Percentiles rank a stretch among this genome's conserved stretches.
phyloP scores from a whole-genome alignment of 2,329 filamentous ascomycete genomes.

The Pseudocercospora ulei region DNA sequence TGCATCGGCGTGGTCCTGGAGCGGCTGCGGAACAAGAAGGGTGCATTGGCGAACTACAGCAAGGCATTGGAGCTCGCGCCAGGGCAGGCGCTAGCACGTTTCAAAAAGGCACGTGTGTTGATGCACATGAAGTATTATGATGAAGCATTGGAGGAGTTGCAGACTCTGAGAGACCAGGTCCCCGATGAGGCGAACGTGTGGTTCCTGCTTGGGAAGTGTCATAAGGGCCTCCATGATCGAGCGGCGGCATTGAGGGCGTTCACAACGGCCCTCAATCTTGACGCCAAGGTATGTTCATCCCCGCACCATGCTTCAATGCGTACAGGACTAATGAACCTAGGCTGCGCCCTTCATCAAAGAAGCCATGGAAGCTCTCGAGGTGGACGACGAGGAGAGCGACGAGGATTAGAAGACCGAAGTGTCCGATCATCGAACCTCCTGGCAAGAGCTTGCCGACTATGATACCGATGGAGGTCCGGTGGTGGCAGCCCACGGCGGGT shows the following conservation, averaged over 20 bases:
- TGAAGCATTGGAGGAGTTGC: slow-evolving; percentile 68
- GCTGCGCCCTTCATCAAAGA: slow-evolving; percentile 91
- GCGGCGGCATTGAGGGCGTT: slow-evolving; percentile 82
- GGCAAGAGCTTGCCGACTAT: too few relatives aligned
- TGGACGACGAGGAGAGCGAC: slow-evolving; percentile 28
- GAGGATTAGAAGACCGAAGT: slow-evolving; percentile 20
- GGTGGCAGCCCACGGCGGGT: too few relatives aligned
- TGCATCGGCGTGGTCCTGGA: slow-evolving; percentile 82
- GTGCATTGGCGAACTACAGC: slow-evolving; percentile 70
- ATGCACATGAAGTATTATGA: slow-evolving; percentile 63
- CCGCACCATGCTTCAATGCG: slow-evolving; percentile 14
- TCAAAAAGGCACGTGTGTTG: slow-evolving; percentile 83
- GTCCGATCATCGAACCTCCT: too few relatives aligned
- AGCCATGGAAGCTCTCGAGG: slow-evolving; percentile 71
- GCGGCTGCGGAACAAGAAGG: slow-evolving; percentile 70
- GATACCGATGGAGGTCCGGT: too few relatives aligned
- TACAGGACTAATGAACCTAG: slow-evolving; percentile 44
- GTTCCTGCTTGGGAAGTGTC: slow-evolving; percentile 75
- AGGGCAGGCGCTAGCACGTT: slow-evolving; percentile 69
- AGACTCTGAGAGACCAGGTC: slow-evolving; percentile 79
- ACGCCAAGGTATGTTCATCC: slow-evolving; percentile 67
- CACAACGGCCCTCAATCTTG: slow-evolving; percentile 86
- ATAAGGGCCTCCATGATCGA: slow-evolving; percentile 51
- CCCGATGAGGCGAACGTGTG: slow-evolving; percentile 94
- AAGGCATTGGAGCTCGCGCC: slow-evolving; percentile 76